Conservation (phyloP, 2,329 filamentous ascomycete species). For the Passalora sequoiae region DNA sequence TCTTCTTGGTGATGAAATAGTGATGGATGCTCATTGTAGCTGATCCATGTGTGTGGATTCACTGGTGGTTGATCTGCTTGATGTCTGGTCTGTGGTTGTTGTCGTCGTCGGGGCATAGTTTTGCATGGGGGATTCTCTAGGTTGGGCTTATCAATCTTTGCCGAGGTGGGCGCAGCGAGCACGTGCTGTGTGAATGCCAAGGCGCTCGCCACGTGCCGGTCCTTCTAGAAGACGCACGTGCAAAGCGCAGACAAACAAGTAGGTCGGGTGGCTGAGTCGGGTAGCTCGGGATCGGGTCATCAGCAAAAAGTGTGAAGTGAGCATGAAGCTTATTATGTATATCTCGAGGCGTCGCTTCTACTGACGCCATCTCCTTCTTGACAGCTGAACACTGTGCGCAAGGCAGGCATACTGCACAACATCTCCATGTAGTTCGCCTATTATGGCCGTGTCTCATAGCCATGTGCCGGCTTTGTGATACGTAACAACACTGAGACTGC, state of each 20-base stretch:
- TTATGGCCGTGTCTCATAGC: constrained; percentile 7
- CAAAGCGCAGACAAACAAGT: not conserved
- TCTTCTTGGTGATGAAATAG: constrained; percentile 12
- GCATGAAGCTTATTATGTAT: not conserved
- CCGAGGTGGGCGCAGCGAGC: not conserved
- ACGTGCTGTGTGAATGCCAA: constrained; percentile 3
- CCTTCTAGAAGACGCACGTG: not conserved
- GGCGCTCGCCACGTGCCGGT: too few species aligned
- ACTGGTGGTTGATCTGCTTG: not conserved
- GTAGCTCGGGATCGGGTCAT: not conserved
- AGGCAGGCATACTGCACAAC: constrained; percentile 14
- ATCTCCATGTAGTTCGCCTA: constrained; percentile 10
- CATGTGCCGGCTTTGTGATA: constrained; percentile 6
- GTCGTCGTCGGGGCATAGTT: constrained; percentile 4
- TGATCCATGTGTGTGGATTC: constrained; percentile 11
- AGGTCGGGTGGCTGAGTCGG: too few species aligned
- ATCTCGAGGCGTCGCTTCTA: not conserved
- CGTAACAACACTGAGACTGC: not conserved
- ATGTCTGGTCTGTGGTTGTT: not conserved
- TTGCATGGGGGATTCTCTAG: constrained; percentile 3
- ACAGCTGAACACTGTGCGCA: constrained; percentile 4
- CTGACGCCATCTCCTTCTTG: not conserved
- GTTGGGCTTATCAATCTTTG: constrained; percentile 3
- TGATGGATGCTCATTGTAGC: constrained; percentile 21
- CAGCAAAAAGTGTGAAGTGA: constrained; percentile 6